These are phyloP conservation scores for Candida tetrigidarum DNA, from an alignment of 1,139 yeast species.

Conservation along the genomic window DNA sequence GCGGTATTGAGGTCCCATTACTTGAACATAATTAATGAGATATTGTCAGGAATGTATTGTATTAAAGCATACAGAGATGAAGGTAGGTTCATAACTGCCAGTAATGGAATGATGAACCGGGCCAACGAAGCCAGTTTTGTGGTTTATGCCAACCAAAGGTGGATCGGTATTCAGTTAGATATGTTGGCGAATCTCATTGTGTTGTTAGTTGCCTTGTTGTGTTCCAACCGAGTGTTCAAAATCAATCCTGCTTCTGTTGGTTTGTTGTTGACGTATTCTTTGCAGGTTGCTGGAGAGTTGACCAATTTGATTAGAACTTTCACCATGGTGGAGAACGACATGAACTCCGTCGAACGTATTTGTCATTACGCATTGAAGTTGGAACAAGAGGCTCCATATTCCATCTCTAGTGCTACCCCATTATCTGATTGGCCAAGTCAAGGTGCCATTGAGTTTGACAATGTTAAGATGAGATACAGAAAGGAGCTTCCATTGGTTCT, in stretches of 20 bases:
- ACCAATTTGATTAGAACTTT: slow-evolving; percentile 53
- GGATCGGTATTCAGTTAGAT: slow-evolving; percentile 74
- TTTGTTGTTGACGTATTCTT: slow-evolving; percentile 63
- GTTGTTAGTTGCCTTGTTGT: slow-evolving; percentile 57
- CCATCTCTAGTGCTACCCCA: slow-evolving; percentile 58
- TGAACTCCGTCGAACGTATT: slow-evolving; percentile 87
- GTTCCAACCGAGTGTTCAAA: slow-evolving; percentile 65
- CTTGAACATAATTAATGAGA: slow-evolving; percentile 72
- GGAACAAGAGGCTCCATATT: slow-evolving; percentile 46
- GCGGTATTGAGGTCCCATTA: slow-evolving; percentile 42
- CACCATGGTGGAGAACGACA: slow-evolving; percentile 78
- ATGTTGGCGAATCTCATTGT: slow-evolving; percentile 50
- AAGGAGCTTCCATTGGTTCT: slow-evolving; percentile 76
- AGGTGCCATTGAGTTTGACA: slow-evolving; percentile 56
- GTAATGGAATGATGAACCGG: slow-evolving; percentile 54
- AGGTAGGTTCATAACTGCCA: slow-evolving; percentile 52
- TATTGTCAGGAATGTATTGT: slow-evolving; percentile 70
- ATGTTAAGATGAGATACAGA: slow-evolving; percentile 71
- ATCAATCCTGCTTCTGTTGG: slow-evolving; percentile 73
- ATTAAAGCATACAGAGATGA: slow-evolving; percentile 64
- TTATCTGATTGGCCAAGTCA: slow-evolving; percentile 47
- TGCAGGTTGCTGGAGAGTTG: slow-evolving; percentile 52
- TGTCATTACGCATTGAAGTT: slow-evolving; percentile 62
- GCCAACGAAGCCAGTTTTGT: slow-evolving; percentile 77
- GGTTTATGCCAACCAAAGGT: slow-evolving; percentile 73